These are phyloP conservation scores for Pseudocercospora cruenta DNA, from an alignment of 2,329 filamentous ascomycete genomes.

Conservation along the genomic window DNA sequence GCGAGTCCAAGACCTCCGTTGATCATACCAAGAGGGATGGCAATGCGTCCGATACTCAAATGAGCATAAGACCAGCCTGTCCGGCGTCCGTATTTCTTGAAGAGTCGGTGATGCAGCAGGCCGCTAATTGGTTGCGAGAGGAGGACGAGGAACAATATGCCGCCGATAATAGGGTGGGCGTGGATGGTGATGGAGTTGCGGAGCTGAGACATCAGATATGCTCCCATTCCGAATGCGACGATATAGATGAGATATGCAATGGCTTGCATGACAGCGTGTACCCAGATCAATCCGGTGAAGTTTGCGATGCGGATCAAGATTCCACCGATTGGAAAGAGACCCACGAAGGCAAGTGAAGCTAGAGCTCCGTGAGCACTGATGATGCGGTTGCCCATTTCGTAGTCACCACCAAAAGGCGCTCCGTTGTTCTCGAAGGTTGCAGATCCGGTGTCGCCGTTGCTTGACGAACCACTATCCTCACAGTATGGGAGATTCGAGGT, in stretches of 20 bases:
- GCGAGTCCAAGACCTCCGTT: conserved; percentile 60
- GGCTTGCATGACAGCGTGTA: conserved; percentile 54
- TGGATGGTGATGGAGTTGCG: conserved; percentile 42
- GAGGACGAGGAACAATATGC: conserved; percentile 54
- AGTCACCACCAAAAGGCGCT: conserved; percentile 24
- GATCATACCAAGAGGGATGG: conserved; percentile 58
- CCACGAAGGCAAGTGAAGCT: conserved; percentile 49
- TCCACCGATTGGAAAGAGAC: conserved; percentile 50
- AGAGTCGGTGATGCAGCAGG: conserved; percentile 56
- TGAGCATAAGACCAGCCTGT: conserved; percentile 51
- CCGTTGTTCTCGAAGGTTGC: conserved; percentile 17
- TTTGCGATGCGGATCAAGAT: conserved; percentile 50
- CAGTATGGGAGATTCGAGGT: conserved; percentile 4
- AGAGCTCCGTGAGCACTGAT: conserved; percentile 50
- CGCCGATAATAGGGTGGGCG: conserved; percentile 57
- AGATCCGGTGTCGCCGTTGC: conserved; percentile 3
- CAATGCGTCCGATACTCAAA: conserved; percentile 36
- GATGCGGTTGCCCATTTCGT: conserved; percentile 33
- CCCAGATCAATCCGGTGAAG: conserved; percentile 49
- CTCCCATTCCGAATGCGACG: conserved; percentile 56
- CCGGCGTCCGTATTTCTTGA: conserved; percentile 51
- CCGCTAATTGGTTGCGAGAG: conserved; percentile 60
- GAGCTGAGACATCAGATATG: conserved; percentile 53
- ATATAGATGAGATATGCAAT: conserved; percentile 54
- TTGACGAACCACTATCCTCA: neutral